Percentiles rank a stretch among this genome's conserved stretches.
These are phyloP conservation scores for Fusarium sambucinum DNA, from an alignment of 2,329 filamentous ascomycete genomes.

Conservation along the genomic window DNA sequence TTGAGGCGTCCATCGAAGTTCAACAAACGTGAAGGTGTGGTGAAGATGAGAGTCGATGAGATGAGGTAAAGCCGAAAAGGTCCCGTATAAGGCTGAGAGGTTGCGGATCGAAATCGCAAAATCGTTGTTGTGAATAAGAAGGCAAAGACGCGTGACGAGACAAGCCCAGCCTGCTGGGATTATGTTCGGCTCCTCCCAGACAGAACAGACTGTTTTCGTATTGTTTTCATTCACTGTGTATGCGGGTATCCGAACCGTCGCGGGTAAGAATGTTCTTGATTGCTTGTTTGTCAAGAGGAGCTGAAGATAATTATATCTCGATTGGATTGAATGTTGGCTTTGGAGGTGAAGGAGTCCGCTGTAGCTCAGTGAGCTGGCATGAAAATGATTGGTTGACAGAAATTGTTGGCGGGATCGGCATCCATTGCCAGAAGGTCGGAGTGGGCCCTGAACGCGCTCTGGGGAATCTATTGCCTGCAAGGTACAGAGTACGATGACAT, in stretches of 20 bases:
- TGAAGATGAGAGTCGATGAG: neutral
- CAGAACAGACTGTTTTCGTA: constrained; percentile 1
- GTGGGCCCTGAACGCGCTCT: constrained; percentile 22
- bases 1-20: constrained; percentile 39
- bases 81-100: constrained; percentile 33
- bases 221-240: constrained; percentile 30
- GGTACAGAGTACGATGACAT: neutral
- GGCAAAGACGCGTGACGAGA: constrained; percentile 32
- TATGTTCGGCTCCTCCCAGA: constrained; percentile 15
- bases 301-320: constrained; percentile 20
- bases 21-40: neutral
- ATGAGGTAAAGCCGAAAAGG: neutral
- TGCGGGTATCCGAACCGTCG: neutral
- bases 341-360: constrained; percentile 17
- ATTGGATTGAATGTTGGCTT: constrained; percentile 24
- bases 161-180: constrained; percentile 43
- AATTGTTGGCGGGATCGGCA: constrained; percentile 38
- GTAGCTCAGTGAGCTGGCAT: constrained; percentile 26
- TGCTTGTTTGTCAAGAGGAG: constrained; percentile 16
- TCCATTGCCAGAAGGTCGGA: neutral
- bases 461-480: constrained; percentile 19
- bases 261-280: constrained; percentile 1
- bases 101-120: constrained; percentile 21
- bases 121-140: constrained; percentile 41
- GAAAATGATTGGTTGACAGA: constrained; percentile 28